These are phyloP conservation scores for Gymnopilus junonius DNA, from an alignment of 768 basidiomycete species.

Conservation along the genomic window DNA sequence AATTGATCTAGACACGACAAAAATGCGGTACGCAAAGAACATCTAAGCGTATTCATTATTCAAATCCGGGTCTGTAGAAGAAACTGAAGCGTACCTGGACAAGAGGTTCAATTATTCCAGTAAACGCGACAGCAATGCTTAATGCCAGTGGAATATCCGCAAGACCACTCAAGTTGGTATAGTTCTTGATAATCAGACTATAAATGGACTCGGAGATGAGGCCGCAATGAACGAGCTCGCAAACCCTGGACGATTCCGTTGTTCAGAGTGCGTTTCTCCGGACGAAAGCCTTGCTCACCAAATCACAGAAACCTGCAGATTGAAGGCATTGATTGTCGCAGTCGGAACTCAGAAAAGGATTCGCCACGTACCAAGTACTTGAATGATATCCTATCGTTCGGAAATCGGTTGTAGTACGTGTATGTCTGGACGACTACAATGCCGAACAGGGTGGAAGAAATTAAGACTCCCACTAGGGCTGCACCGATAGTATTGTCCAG, in stretches of 20 bases:
- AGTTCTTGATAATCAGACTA: not conserved
- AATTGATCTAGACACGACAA: not conserved
- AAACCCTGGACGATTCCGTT: not conserved
- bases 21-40: not conserved
- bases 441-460: conserved; percentile 10
- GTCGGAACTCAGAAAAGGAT: not conserved
- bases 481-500: conserved; percentile 6
- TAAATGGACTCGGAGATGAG: conserved; percentile 5
- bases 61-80: not conserved
- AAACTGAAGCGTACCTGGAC: conserved; percentile 9
- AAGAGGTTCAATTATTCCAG: not conserved
- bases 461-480: conserved; percentile 1
- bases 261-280: not conserved
- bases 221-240: conserved; percentile 3
- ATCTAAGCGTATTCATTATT: not conserved
- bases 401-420: conserved; percentile 8
- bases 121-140: conserved; percentile 3
- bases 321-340: not conserved
- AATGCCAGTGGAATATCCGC: not conserved
- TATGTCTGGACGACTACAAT: conserved; percentile 6
- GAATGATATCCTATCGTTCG: not conserved
- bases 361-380: not conserved
- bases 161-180: conserved; percentile 2
- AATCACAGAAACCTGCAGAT: conserved; percentile 1
- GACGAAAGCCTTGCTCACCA: not conserved